These are phyloP conservation scores for Saccharomyces mikatae DNA, from an alignment of 805 yeast species.

Conservation along the genomic window DNA sequence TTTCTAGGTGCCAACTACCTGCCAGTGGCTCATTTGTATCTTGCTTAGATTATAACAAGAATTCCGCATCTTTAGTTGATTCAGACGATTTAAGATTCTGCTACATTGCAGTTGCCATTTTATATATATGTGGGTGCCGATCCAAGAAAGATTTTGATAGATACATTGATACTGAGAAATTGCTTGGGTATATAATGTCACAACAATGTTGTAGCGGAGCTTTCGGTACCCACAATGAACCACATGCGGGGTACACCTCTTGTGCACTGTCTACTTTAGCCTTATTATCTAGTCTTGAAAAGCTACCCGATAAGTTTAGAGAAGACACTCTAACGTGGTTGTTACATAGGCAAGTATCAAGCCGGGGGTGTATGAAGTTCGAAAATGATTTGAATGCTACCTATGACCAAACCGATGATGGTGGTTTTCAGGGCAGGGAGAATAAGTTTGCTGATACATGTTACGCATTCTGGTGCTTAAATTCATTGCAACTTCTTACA, in stretches of 20 bases:
- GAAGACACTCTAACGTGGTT: slow-evolving; percentile 48
- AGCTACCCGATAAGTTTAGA: slow-evolving; percentile 22
- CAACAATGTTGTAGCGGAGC: slow-evolving; percentile 59
- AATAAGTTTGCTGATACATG: slow-evolving; percentile 83
- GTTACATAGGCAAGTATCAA: slow-evolving; percentile 47
- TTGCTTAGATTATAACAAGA: slow-evolving; percentile 25
- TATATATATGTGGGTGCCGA: slow-evolving; percentile 39
- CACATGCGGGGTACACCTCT: slow-evolving; percentile 82
- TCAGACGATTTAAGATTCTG: slow-evolving; percentile 68
- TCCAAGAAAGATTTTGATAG: slow-evolving; percentile 13
- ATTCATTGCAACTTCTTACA: slow-evolving; percentile 42
- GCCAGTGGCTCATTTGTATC: slow-evolving; percentile 52
- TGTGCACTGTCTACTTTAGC: slow-evolving; percentile 66
- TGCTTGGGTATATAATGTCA: slow-evolving; percentile 34
- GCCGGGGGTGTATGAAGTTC: slow-evolving; percentile 12
- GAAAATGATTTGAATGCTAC: slow-evolving; percentile 27
- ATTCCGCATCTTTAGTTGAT: slow-evolving; percentile 35
- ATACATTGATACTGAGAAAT: slow-evolving; percentile 37
- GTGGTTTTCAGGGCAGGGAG: slow-evolving; percentile 83
- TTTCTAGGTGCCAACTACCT: slow-evolving; percentile 51
- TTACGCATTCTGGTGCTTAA: slow-evolving; percentile 78
- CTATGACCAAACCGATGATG: slow-evolving; percentile 45
- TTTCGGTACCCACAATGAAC: slow-evolving; percentile 52
- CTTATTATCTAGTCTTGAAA: slow-evolving; percentile 31
- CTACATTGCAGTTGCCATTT: slow-evolving; percentile 62